Conservation (phyloP, 176 grass and related monocot species). For the Aegilops tauschii region DNA sequence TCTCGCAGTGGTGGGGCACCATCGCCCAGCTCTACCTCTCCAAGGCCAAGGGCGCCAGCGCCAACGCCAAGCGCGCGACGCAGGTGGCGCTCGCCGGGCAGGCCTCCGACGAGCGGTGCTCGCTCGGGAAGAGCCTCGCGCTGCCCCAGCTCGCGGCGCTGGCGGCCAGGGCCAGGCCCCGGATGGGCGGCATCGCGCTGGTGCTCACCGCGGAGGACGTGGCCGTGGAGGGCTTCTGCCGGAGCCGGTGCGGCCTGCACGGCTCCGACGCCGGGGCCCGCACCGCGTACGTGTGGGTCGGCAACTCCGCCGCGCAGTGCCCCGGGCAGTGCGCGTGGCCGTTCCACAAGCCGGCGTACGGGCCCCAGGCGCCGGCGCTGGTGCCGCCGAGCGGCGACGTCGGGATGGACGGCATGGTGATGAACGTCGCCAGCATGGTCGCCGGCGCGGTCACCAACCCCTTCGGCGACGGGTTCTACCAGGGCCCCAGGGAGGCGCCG, state of each 20-base stretch:
- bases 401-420: constrained; percentile 70
- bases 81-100: constrained; percentile 45
- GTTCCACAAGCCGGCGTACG: constrained; percentile 79
- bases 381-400: constrained; percentile 62
- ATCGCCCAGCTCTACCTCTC: constrained; percentile 64
- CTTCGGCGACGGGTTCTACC: constrained; percentile 68
- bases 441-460: constrained; percentile 70
- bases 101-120: constrained; percentile 38
- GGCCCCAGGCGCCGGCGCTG: constrained; percentile 65
- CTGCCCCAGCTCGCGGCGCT: constrained; percentile 50
- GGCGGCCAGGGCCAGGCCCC: constrained; percentile 24
- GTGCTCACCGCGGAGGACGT: constrained; percentile 81
- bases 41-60: constrained; percentile 30
- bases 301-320: constrained; percentile 65
- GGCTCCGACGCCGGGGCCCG: constrained; percentile 9
- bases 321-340: constrained; percentile 87
- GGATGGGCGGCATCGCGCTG: constrained; percentile 44
- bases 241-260: constrained; percentile 74
- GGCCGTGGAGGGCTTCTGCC: constrained; percentile 76
- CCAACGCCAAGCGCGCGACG: constrained; percentile 4
- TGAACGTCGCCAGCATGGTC: constrained; percentile 77
- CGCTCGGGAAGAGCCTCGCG: constrained; percentile 51
- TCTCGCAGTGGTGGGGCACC: constrained; percentile 75
- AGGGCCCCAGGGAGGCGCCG: constrained; percentile 59
- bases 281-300: constrained; percentile 62